Conservation (phyloP, 73 alveolate species). For the Paramecium caudatum region DNA sequence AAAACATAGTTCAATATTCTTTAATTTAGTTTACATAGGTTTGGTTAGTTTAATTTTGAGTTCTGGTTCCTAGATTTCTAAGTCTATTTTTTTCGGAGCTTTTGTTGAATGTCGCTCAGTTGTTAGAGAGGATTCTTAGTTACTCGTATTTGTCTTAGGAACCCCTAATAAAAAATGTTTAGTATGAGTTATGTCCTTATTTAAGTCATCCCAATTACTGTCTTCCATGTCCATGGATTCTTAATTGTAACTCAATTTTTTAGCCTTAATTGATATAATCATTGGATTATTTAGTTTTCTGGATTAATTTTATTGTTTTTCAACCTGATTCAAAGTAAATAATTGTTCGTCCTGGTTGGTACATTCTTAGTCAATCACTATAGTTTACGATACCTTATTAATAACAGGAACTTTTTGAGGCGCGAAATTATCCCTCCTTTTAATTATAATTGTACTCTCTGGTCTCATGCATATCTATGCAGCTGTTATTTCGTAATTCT, state of each 20-base stretch:
- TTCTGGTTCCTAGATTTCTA: conserved; percentile 11
- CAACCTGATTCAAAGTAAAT: conserved; percentile 14
- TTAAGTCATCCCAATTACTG: not conserved
- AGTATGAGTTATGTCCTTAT: conserved; percentile 17
- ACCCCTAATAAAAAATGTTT: conserved; percentile 29
- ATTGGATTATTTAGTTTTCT: conserved; percentile 21
- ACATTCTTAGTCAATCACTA: conserved; percentile 65
- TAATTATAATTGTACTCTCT: conserved; percentile 41
- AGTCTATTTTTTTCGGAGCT: not conserved
- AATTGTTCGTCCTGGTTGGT: not conserved
- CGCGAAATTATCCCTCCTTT: conserved; percentile 64
- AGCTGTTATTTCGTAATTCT: not conserved
- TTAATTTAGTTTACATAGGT: not conserved
- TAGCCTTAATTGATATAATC: conserved; percentile 8
- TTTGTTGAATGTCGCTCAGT: conserved; percentile 27
- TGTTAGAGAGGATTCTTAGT: not conserved
- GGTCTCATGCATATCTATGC: conserved; percentile 44
- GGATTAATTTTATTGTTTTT: not conserved
- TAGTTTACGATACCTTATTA: conserved; percentile 60
- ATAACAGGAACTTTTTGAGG: conserved; percentile 54
- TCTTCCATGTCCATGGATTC: conserved; percentile 55
- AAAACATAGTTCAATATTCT: not conserved
- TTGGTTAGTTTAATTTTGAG: conserved; percentile 32
- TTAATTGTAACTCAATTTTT: no score
- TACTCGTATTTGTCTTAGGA: not conserved